A percentile compares a stretch with the other conserved stretches of the same genome.
Evolutionary conservation across 192 early-diverging fungal genomes (phyloP).

Genomic region (Chytriomyces sp.): DNA sequence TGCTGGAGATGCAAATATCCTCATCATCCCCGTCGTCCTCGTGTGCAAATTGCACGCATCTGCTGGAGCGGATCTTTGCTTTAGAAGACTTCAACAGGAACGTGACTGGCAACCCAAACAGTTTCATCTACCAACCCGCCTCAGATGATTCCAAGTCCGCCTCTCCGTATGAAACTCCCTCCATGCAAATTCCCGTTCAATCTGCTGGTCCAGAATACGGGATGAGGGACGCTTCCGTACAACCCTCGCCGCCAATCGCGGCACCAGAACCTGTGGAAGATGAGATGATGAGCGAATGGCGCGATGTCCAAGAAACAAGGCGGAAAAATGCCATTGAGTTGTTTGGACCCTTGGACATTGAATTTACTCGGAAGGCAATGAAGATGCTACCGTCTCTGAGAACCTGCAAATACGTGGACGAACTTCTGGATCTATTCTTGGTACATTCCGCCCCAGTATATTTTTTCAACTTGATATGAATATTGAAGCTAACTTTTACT

Average conservation of each 20-base stretch:
- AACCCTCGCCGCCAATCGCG: neutral
- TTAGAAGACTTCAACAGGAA: too few relatives aligned
- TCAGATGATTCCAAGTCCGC: neutral
- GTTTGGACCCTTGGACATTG: neutral
- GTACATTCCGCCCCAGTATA: neutral
- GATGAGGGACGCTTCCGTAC: too few relatives aligned
- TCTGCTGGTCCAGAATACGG: too few relatives aligned
- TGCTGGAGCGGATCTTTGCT: too few relatives aligned
- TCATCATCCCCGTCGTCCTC: too few relatives aligned
- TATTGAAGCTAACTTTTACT: too few relatives aligned
- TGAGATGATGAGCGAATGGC: neutral
- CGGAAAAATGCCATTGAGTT: slow-evolving; percentile 4
- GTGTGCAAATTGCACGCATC: too few relatives aligned
- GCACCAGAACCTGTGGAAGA: neutral
- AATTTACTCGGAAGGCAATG: slow-evolving; percentile 5
- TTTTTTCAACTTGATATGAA: too few relatives aligned
- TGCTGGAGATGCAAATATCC: too few relatives aligned
- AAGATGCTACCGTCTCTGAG: neutral
- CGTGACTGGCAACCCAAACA: too few relatives aligned
- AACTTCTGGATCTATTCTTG: slow-evolving; percentile 20
- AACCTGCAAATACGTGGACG: slow-evolving; percentile 9
- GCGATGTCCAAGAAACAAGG: neutral
- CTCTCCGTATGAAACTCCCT: neutral
- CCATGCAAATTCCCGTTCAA: neutral
- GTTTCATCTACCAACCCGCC: neutral